Evolutionary conservation across 1,284 basidiomycete genomes (phyloP), one percentile per base, ranked within the genome.

Genomic region (Tetrapyrgos nigripes): DNA sequence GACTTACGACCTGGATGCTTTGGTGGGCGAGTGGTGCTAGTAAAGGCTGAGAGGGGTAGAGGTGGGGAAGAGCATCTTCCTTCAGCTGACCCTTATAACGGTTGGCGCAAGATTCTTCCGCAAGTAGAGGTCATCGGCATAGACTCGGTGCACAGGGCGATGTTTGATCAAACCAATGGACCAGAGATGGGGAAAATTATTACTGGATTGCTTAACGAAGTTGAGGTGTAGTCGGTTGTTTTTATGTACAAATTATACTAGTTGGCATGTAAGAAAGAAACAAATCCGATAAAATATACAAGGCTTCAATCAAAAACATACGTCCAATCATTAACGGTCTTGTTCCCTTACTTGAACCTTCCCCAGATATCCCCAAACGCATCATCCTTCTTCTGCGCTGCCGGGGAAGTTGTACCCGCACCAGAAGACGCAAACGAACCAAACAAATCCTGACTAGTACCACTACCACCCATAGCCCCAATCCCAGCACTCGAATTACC

Each of bases 281-380:
- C n/a, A n/a, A n/a, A n/a, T n/a, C n/a, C n/a, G n/a, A n/a, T n/a
- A n/a, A n/a, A n/a, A n/a, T n/a, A n/a, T n/a, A n/a, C n/a, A n/a
- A n/a, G n/a, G n/a, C n/a, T n/a, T n/a, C n/a, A n/a, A n/a, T n/a
- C n/a, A n/a, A n/a, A n/a, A n/a, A n/a, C n/a, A n/a, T n/a, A n/a
- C n/a, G n/a, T n/a, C n/a, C n/a, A n/a, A n/a, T n/a, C n/a, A n/a
- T n/a, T n/a, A n/a, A n/a, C n/a, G n/a, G n/a, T n/a, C n/a, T n/a
- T n/a, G n/a, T n/a, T n/a, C n/a, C n/a, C n/a, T 70, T 80, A 90
- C 79, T 91, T 92, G 73, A 91, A 91, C 44, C 87, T 83, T 50
- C 89, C 89, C 91, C 91, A 93, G 50, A 93, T 71, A 72, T 93
- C 91, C 3, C 89, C 89, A 69, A 93, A 93, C 5, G 79, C 85